Conservation (phyloP, 2,329 filamentous ascomycete species). For the Penicillium capsulatum region DNA sequence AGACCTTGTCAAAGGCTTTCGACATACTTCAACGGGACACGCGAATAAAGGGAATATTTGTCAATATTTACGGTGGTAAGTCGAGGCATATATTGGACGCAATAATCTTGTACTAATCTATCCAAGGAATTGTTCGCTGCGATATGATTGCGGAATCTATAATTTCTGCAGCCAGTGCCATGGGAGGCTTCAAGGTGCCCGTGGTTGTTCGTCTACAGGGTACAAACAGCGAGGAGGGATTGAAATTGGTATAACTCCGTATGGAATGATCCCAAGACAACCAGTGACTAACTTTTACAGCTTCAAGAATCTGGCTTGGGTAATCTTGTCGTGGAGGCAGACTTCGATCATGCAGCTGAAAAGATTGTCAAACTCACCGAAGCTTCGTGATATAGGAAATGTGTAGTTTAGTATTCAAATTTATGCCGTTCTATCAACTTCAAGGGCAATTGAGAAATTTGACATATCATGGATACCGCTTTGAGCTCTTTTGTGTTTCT, state of each 20-base stretch:
- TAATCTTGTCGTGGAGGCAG: too few relatives aligned
- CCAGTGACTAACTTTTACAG: too few relatives aligned
- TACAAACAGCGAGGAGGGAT: conserved; percentile 43
- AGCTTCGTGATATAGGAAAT: too few relatives aligned
- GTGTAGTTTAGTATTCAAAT: too few relatives aligned
- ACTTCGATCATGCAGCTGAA: too few relatives aligned
- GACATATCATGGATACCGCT: too few relatives aligned
- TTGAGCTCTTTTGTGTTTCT: too few relatives aligned
- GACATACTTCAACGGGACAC: conserved; percentile 23
- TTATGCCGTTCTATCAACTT: too few relatives aligned
- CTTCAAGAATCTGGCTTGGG: too few relatives aligned
- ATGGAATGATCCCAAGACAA: too few relatives aligned
- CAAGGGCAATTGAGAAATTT: too few relatives aligned
- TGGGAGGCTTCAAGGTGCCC: conserved; percentile 40
- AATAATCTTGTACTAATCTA: not conserved
- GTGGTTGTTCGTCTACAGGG: conserved; percentile 49
- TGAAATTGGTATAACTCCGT: conserved; percentile 45
- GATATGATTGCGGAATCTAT: conserved; percentile 53
- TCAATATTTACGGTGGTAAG: conserved; percentile 51
- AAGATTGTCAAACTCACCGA: too few relatives aligned
- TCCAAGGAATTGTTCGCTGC: conserved; percentile 47
- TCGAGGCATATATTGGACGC: not conserved
- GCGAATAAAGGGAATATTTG: conserved; percentile 42
- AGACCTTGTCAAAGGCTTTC: conserved; percentile 29
- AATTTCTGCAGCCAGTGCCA: conserved; percentile 39